Percentiles rank a stretch among this genome's conserved stretches.
These are phyloP conservation scores for Vickermania spadyakhi DNA, from an alignment of 208 protist genomes.

Conservation along the genomic window DNA sequence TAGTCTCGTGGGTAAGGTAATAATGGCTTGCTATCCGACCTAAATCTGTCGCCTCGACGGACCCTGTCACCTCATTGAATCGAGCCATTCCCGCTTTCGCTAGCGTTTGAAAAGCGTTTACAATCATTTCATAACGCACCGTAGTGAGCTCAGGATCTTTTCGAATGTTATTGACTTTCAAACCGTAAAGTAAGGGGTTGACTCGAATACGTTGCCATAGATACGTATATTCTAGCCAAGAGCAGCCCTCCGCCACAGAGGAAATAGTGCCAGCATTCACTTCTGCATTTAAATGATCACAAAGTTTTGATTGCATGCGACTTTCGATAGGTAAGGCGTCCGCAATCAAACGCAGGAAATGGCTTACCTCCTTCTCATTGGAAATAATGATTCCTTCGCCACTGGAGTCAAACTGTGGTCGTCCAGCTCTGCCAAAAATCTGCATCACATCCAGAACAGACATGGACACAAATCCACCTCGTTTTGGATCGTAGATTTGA, in stretches of 20 bases:
- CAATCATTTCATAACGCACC: constrained; percentile 93
- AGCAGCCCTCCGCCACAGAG: constrained; percentile 91
- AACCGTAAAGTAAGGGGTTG: constrained; percentile 95
- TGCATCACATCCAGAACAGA: constrained; percentile 99
- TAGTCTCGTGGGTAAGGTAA: constrained; percentile 96
- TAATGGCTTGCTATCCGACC: constrained; percentile 97
- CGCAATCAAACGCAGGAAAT: constrained; percentile 94
- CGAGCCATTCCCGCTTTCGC: constrained; percentile 92
- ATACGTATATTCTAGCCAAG: constrained; percentile 98
- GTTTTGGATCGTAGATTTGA: constrained; percentile 92
- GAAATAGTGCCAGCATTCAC: constrained; percentile 96
- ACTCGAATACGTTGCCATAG: constrained; percentile 95
- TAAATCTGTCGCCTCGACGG: constrained; percentile 92
- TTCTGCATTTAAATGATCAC: constrained; percentile 99
- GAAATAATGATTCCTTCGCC: constrained; percentile 98
- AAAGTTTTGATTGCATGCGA: constrained; percentile 87
- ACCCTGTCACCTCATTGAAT: constrained; percentile 96
- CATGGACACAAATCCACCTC: constrained; percentile 93
- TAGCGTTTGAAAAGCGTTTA: constrained; percentile 90
- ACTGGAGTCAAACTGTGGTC: constrained; percentile 97
- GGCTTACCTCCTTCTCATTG: constrained; percentile 91
- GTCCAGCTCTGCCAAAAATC: constrained; percentile 98
- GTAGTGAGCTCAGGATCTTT: constrained; percentile 86
- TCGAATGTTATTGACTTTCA: constrained; percentile 87
- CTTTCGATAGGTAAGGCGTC: constrained; percentile 96